Base-by-base conservation (phyloP, 1,284 basidiomycete species). In the Ceratobasidium sp. region DNA sequence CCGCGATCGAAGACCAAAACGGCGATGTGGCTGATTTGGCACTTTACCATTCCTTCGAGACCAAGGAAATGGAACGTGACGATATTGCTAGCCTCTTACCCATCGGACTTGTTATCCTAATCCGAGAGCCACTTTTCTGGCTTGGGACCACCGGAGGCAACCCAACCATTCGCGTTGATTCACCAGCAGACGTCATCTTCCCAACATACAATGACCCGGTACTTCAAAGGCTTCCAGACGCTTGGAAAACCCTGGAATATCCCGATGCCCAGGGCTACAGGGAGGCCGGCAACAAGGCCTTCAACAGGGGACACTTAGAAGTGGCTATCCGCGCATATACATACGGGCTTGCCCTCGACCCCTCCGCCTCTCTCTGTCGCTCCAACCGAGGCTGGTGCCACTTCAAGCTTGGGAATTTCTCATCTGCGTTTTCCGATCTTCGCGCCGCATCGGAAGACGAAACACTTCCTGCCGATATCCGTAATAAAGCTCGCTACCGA, bases 101-200 rank as follows among this genome's bases (percentile, higher is more conserved):
- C 1, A 64, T 83, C n/a, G 84, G 84, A 1, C 78, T 79, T 1
- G 71, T 84, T 46, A 75, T 85, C 41, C 82, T 82, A 27, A 82
- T 86, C 44, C 82, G 83, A n/a, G 85, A 86, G 70, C 85, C 85
- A 4, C 81, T 79, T 2, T 81, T 82, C 78, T 84, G 84, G 71
- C 69, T 78, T 8, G 79, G 81, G 6, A 55, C 77, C 20, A 57
- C 79, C 18, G 81, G 80, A 7, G 52, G 27, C 59, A 57, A 79
- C 23, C 79, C 81, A 5, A 78, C 82, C n/a, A 77, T 85, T 5
- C 83, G 83, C 8, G 79, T 85, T 57, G 84, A 85, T 52, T 82
- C 81, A 20, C 83, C 84, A 0, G 81, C 83, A 3, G 84, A 84
- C 79, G 81, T 84, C 57, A 66, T 79, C 12, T 81, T 83, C 65